phyloP scores from a whole-genome alignment of 1,284 basidiomycete species.

The Boletellus dicymbophilus region DNA sequence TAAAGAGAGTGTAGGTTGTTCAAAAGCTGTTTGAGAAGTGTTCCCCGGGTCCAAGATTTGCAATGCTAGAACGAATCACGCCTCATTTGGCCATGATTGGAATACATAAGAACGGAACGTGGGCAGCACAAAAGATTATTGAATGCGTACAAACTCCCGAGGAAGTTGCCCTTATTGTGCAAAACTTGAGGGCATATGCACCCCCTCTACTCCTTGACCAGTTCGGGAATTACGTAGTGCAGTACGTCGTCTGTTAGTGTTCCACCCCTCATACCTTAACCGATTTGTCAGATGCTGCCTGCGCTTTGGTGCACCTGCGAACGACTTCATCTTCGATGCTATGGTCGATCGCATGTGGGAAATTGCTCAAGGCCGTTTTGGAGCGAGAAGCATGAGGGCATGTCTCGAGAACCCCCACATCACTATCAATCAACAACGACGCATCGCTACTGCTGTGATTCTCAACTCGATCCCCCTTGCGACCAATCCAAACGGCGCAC shows the following conservation, averaged over 20 bases:
- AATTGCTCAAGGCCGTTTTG: conserved; percentile 94
- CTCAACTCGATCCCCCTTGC: conserved; percentile 98
- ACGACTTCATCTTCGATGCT: conserved; percentile 97
- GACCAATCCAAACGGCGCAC: conserved; percentile 95
- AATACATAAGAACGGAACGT: conserved; percentile 99
- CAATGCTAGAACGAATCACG: conserved; percentile 92
- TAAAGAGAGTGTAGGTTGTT: conserved; percentile 59
- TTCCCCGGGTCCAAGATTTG: conserved; percentile 74
- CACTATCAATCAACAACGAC: conserved; percentile 87
- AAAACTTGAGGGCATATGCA: conserved; percentile 88
- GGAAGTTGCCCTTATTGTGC: conserved; percentile 83
- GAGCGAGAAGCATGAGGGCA: conserved; percentile 96
- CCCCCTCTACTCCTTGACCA: conserved; percentile 95
- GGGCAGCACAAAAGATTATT: conserved; percentile 99
- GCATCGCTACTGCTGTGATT: conserved; percentile 92
- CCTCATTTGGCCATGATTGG: conserved; percentile 98
- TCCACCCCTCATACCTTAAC: not conserved
- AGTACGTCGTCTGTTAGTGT: conserved; percentile 52
- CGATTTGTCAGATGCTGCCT: conserved; percentile 72
- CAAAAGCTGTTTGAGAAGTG: conserved; percentile 97
- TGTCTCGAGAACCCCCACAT: conserved; percentile 92
- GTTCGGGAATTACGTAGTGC: conserved; percentile 98
- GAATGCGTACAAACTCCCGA: conserved; percentile 92
- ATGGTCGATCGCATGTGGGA: conserved; percentile 99
- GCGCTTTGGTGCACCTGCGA: conserved; percentile 85